phyloP scores from a whole-genome alignment of 164 flowering plant genomes.

The Kalanchoe fedtschenkoi region DNA sequence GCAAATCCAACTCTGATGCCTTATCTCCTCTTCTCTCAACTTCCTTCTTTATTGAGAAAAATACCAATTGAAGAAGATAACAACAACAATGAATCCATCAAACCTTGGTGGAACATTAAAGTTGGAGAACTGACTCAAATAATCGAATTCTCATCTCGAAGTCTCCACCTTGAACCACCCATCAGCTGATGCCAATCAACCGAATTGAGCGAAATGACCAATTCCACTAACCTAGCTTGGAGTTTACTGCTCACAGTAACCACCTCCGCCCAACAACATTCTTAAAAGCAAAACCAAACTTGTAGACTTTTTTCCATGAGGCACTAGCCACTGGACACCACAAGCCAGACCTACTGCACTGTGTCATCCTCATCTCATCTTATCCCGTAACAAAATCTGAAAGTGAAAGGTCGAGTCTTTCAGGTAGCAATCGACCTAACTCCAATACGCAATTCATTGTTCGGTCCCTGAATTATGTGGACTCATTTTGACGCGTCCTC shows the following conservation, averaged over 20 bases:
- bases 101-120: not conserved
- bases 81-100: not conserved
- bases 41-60: not conserved
- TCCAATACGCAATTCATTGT: not conserved
- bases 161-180: not conserved
- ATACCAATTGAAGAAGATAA: not conserved
- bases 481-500: not conserved
- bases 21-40: not conserved
- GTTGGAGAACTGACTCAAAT: not conserved
- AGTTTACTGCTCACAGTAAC: not conserved
- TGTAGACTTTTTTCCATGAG: not conserved
- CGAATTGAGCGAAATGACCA: not conserved
- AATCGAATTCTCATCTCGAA: not conserved
- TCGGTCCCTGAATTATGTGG: not conserved
- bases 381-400: not conserved
- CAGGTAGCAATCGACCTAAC: not conserved
- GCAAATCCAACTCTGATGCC: not conserved
- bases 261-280: not conserved
- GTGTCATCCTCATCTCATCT: too few species aligned
- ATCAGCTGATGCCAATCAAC: not conserved
- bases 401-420: constrained; percentile 1
- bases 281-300: not conserved
- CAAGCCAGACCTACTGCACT: not conserved
- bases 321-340: not conserved
- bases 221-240: not conserved